Conservation (phyloP, 2,329 filamentous ascomycete genomes). For the Chrysoporthe cubensis region DNA sequence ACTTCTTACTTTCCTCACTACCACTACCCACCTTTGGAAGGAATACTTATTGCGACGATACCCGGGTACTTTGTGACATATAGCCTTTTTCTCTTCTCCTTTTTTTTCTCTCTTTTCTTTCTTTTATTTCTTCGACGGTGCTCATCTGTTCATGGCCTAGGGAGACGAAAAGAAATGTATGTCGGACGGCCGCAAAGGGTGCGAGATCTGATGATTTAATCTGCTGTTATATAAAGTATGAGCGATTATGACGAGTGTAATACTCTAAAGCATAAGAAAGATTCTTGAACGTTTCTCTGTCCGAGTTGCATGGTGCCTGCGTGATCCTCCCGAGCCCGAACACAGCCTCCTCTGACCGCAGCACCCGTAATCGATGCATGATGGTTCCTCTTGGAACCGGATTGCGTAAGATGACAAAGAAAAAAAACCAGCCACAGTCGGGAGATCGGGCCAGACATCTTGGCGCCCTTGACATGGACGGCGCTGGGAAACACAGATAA, state of each 20-base stretch:
- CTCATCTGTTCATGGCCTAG: background rate
- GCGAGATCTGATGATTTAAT: conserved; percentile 6
- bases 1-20: conserved; percentile 12
- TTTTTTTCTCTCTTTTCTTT: background rate
- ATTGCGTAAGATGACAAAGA: background rate
- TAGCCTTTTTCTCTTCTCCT: background rate
- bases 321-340: background rate
- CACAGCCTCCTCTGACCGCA: background rate
- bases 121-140: background rate
- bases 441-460: too few species aligned
- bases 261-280: background rate
- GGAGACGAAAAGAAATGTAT: background rate
- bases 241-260: background rate
- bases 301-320: background rate
- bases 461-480: too few species aligned
- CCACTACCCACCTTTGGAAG: conserved; percentile 12
- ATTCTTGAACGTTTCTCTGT: background rate
- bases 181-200: background rate
- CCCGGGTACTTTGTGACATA: conserved; percentile 19
- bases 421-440: too few species aligned
- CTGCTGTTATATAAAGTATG: background rate
- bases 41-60: conserved; percentile 25
- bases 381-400: too few species aligned
- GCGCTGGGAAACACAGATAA: too few species aligned
- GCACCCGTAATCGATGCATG: too few species aligned